Evolutionary conservation across 345 rosid species (phyloP), one percentile per base, ranked within the genome.

Genomic region (Eucalyptus curtisii): DNA sequence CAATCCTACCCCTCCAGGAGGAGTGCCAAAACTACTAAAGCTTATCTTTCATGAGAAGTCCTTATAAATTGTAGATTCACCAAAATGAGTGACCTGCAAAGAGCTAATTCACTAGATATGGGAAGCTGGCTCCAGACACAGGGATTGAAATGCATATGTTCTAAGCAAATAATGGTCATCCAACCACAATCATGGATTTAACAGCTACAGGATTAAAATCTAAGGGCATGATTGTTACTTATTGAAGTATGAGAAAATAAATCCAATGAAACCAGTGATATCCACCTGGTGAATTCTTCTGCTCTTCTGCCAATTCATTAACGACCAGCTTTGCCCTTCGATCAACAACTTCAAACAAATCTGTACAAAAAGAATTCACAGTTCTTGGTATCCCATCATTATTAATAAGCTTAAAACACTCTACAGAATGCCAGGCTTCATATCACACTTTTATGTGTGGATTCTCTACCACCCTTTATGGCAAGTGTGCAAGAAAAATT

Each of bases 261-360:
- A 64, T 37, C 80, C 27, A 66, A 24, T 45, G 55, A 57, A 64
- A 47, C 52, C 37, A 87, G 27, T 80, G 59, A 48, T 86, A 17
- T 68, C 85, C 90, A 97, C 99, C 99, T 91, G 95, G 88, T 86
- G 93, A 87, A 89, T 92, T 95, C 24, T 92, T 90, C 88, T 95
- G 96, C 88, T 98, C 99, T 87, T 98, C 99, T 7, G 97, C 91
- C 89, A 94, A 92, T 85, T 98, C 99, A 90, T 91, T 93, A 86
- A 94, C 99, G 86, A 97, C 99, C 90, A 96, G 94, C 95, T 98
- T 98, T 48, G 99, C 99, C 89, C 97, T 92, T 88, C 99, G 97
- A 92, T 98, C 99, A 87, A 98, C 99, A 87, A 95, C 98, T 94
- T 98, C 99, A 89, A 98, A 95, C 89, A 98, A 93, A 95, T 95